These are phyloP conservation scores for Mortierella sp. DNA, from an alignment of 371 early-diverging fungal genomes.

Conservation along the genomic window DNA sequence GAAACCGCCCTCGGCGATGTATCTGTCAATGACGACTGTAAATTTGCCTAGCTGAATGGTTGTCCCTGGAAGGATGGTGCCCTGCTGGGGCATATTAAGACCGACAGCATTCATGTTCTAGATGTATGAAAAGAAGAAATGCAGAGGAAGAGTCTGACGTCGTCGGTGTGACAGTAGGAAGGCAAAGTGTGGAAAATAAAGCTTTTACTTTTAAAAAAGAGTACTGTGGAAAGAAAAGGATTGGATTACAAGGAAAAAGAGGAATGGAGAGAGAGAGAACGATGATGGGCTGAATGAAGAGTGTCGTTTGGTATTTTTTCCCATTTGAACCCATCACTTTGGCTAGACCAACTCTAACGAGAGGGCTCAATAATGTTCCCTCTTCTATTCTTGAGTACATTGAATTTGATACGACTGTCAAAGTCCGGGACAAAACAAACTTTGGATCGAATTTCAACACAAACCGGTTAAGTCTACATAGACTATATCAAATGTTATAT, in stretches of 20 bases:
- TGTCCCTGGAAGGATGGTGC: constrained; percentile 62
- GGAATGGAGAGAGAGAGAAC: not conserved
- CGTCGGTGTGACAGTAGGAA: constrained; percentile 1
- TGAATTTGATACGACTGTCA: too few species aligned
- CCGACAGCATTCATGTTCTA: constrained; percentile 41
- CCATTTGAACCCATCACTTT: too few species aligned
- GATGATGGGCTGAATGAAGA: not conserved
- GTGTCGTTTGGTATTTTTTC: too few species aligned
- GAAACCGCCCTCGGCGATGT: constrained; percentile 78
- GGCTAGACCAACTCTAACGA: too few species aligned
- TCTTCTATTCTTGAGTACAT: too few species aligned
- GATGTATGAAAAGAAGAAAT: not conserved
- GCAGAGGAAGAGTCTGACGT: not conserved
- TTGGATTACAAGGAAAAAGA: not conserved
- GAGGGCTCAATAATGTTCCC: too few species aligned
- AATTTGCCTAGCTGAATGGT: constrained; percentile 59
- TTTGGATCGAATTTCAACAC: too few species aligned
- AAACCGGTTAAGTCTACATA: too few species aligned
- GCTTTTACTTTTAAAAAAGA: too few species aligned
- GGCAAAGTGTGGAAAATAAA: not conserved
- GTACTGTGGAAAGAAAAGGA: not conserved
- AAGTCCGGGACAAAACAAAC: too few species aligned
- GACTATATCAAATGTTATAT: too few species aligned
- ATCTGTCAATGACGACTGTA: constrained; percentile 61
- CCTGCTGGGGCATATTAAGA: constrained; percentile 32